A percentile compares a stretch with the other conserved stretches of the same genome.
Evolutionary conservation across 108 stramenopile species (phyloP).

Genomic region (Conticribra weissflogii): DNA sequence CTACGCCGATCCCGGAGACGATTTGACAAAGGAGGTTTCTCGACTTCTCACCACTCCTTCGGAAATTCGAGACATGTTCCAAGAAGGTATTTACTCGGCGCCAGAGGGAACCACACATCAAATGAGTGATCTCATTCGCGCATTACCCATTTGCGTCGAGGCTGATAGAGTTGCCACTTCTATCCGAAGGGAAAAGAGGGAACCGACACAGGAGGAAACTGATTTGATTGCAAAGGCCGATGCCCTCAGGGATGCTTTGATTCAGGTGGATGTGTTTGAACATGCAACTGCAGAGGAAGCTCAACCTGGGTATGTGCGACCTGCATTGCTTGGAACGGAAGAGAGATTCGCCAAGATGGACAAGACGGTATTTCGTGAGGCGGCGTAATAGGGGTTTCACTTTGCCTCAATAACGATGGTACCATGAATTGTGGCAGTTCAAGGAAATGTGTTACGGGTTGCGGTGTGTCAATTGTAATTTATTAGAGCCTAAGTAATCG

Average conservation of each 20-base stretch:
- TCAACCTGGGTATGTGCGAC: conserved; percentile 77
- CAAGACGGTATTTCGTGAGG: conserved; percentile 71
- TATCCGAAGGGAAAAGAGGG: conserved; percentile 90
- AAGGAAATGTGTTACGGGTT: no score
- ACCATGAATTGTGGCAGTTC: no score
- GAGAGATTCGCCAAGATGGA: conserved; percentile 79
- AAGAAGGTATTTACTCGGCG: conserved; percentile 83
- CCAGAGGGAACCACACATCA: conserved; percentile 86
- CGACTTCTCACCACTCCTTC: conserved; percentile 90
- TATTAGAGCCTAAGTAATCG: no score
- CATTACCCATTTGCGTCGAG: conserved; percentile 90
- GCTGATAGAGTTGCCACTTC: conserved; percentile 90
- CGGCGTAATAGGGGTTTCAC: conserved; percentile 23
- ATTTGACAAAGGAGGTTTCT: conserved; percentile 92
- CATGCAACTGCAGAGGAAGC: conserved; percentile 76
- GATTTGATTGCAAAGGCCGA: conserved; percentile 92
- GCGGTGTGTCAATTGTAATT: no score
- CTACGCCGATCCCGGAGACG: conserved; percentile 86
- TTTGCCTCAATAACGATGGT: no score
- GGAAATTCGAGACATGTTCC: conserved; percentile 81
- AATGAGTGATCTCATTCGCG: conserved; percentile 84
- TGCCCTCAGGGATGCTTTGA: conserved; percentile 93
- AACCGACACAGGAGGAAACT: conserved; percentile 91
- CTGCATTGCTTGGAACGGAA: conserved; percentile 84
- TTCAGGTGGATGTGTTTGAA: conserved; percentile 95